Conservation (phyloP, 805 yeast genomes). For the Barnettozyma populi region DNA sequence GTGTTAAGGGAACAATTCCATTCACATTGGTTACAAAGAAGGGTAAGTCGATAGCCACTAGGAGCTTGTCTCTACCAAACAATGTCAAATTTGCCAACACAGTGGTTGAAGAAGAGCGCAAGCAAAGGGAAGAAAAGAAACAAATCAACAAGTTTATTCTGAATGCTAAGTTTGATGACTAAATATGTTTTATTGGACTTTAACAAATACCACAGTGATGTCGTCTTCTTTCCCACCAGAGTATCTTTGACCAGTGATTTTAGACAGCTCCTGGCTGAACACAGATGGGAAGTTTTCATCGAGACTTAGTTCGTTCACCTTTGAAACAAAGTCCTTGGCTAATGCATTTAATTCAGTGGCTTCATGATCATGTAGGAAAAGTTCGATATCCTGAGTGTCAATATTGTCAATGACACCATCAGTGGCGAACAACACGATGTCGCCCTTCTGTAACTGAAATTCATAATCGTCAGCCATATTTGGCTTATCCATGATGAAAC, state of each 20-base stretch:
- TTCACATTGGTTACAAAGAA: constrained; percentile 53
- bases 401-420: constrained; percentile 94
- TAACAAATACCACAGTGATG: constrained; percentile 74
- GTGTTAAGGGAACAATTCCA: constrained; percentile 24
- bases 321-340: constrained; percentile 52
- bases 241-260: constrained; percentile 61
- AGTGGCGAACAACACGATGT: constrained; percentile 79
- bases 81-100: constrained; percentile 49
- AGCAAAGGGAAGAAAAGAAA: constrained; percentile 47
- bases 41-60: constrained; percentile 42
- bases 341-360: constrained; percentile 37
- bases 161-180: constrained; percentile 28
- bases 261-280: constrained; percentile 72
- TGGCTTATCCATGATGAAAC: constrained; percentile 70
- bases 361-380: constrained; percentile 52
- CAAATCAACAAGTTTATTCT: constrained; percentile 52
- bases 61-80: constrained; percentile 46
- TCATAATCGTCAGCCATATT: constrained; percentile 58
- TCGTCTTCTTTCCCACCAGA: constrained; percentile 96
- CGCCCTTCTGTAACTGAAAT: constrained; percentile 64
- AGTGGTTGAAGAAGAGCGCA: constrained; percentile 45
- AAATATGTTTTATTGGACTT: constrained; percentile 19
- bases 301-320: constrained; percentile 63
- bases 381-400: constrained; percentile 62
- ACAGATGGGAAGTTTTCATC: constrained; percentile 78